Conservation (phyloP, 2,329 filamentous ascomycete species). For the Botrytis byssoidea region DNA sequence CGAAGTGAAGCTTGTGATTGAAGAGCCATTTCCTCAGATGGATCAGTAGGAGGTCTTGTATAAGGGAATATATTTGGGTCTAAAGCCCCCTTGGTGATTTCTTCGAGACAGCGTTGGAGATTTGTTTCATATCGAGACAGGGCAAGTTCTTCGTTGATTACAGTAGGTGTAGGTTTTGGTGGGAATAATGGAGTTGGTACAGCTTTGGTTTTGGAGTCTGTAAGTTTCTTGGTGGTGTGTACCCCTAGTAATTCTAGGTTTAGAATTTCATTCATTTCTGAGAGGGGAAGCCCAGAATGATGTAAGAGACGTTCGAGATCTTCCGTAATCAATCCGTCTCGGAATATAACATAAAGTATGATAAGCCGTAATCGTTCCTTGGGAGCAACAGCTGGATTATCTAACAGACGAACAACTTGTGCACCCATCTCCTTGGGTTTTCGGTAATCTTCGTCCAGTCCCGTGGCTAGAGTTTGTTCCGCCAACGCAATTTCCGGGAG, state of each 20-base stretch:
- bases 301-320: constrained; percentile 82
- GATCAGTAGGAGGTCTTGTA: constrained; percentile 64
- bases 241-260: constrained; percentile 84
- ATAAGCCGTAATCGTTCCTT: constrained; percentile 82
- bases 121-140: constrained; percentile 85
- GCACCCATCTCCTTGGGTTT: constrained; percentile 89
- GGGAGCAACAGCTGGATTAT: constrained; percentile 71
- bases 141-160: constrained; percentile 71
- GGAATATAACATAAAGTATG: constrained; percentile 80
- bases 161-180: constrained; percentile 55
- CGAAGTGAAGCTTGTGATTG: constrained; percentile 72
- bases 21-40: constrained; percentile 57
- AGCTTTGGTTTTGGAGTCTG: constrained; percentile 65
- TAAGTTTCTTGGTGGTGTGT: constrained; percentile 67
- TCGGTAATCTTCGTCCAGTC: constrained; percentile 86
- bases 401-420: constrained; percentile 80
- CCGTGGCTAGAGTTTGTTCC: constrained; percentile 89
- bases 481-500: constrained; percentile 81
- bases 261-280: constrained; percentile 68
- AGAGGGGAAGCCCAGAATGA: constrained; percentile 74
- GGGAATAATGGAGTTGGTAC: constrained; percentile 68
- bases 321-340: constrained; percentile 77
- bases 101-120: constrained; percentile 80
- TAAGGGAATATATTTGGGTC: constrained; percentile 69
- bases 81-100: constrained; percentile 64